Conservation (phyloP, 768 basidiomycete species). For the Leucocoprinus birnbaumii region DNA sequence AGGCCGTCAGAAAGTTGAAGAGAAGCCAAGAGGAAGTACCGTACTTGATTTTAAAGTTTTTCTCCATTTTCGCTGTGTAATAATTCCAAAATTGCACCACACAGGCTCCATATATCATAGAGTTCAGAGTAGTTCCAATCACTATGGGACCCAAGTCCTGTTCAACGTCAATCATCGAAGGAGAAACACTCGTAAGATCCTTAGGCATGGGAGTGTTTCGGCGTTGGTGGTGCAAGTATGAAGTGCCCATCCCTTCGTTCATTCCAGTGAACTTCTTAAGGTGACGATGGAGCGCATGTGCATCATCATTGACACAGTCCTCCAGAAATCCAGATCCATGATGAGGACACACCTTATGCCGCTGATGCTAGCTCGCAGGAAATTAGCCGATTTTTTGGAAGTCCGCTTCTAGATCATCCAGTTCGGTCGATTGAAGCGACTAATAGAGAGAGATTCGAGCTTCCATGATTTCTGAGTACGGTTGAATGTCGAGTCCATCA, state of each 20-base stretch:
- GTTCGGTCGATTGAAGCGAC: too few relatives aligned
- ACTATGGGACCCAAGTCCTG: constrained; percentile 23
- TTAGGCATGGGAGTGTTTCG: not conserved
- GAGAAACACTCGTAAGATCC: not conserved
- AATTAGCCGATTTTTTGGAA: not conserved
- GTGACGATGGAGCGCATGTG: not conserved
- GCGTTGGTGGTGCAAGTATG: not conserved
- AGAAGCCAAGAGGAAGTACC: not conserved
- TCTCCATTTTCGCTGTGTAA: constrained; percentile 10
- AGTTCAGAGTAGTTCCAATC: constrained; percentile 19
- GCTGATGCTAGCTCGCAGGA: not conserved
- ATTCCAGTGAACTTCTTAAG: not conserved
- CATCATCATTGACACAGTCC: too few relatives aligned
- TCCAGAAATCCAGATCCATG: not conserved
- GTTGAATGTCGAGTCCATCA: too few relatives aligned
- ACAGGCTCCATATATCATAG: constrained; percentile 22
- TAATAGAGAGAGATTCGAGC: too few relatives aligned
- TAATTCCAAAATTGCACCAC: constrained; percentile 20
- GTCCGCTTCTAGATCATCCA: not conserved
- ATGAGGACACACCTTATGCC: not conserved
- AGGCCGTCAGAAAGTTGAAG: too few relatives aligned
- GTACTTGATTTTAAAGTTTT: not conserved
- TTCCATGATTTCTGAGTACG: too few relatives aligned
- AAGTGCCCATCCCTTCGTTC: not conserved
- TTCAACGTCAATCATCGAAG: not conserved